Evolutionary conservation across 176 grass and related monocot species (phyloP).

Genomic region (Eleusine indica): DNA sequence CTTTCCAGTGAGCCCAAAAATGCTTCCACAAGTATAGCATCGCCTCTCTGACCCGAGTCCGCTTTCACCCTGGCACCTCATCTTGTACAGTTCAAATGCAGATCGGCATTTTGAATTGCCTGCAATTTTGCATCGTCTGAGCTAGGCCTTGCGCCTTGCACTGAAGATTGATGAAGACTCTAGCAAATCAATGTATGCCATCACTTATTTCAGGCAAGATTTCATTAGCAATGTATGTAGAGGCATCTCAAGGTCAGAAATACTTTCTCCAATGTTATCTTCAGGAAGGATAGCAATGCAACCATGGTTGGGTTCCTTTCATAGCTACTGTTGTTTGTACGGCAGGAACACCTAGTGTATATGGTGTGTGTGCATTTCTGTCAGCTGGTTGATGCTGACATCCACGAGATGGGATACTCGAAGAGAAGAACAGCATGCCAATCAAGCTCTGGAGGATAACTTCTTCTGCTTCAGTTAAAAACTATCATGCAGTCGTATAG

Average conservation of each 20-base stretch:
- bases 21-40: not conserved
- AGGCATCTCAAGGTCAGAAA: not conserved
- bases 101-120: not conserved
- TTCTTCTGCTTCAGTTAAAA: not conserved
- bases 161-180: not conserved
- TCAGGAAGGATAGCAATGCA: constrained; percentile 19
- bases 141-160: not conserved
- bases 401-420: constrained; percentile 14
- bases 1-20: not conserved
- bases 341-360: constrained; percentile 16
- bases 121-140: not conserved
- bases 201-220: not conserved
- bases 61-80: not conserved
- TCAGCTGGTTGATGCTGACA: constrained; percentile 39
- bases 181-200: not conserved
- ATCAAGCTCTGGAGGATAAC: not conserved
- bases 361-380: not conserved
- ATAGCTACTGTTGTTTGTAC: constrained; percentile 29
- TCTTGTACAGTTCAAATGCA: constrained; percentile 22
- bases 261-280: not conserved
- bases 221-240: not conserved
- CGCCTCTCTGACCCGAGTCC: not conserved
- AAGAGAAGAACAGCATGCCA: not conserved
- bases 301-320: constrained; percentile 31
- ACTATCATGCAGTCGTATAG: not conserved